Evolutionary conservation across 2,329 filamentous ascomycete genomes (phyloP).

Genomic region (Paraphoma chrysanthemicola): DNA sequence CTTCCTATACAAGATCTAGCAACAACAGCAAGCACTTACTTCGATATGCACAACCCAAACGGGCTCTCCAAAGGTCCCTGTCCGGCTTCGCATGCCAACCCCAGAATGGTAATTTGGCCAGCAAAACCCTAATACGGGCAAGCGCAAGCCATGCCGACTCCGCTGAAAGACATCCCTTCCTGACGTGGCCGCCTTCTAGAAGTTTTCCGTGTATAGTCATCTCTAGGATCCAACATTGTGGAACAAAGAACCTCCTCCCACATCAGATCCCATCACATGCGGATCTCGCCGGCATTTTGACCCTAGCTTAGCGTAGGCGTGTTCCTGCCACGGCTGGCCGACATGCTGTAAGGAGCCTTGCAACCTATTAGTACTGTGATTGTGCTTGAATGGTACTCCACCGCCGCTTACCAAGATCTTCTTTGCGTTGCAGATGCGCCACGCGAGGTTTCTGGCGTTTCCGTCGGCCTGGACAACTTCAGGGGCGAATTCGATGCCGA

Average conservation of each 20-base stretch:
- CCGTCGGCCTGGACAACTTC: constrained; percentile 93
- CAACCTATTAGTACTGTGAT: constrained; percentile 5
- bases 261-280: not conserved
- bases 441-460: constrained; percentile 86
- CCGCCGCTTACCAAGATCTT: constrained; percentile 78
- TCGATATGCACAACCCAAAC: too few species aligned
- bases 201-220: not conserved
- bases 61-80: not conserved
- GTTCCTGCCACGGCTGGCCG: constrained; percentile 50
- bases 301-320: constrained; percentile 38
- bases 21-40: too few species aligned
- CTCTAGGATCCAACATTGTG: not conserved
- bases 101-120: not conserved
- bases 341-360: constrained; percentile 59
- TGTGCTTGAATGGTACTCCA: not conserved
- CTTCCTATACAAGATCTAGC: too few species aligned
- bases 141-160: not conserved
- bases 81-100: not conserved
- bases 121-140: not conserved
- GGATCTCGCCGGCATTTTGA: too few species aligned
- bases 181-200: not conserved
- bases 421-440: constrained; percentile 95
- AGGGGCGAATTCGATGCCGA: constrained; percentile 93
- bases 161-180: too few species aligned
- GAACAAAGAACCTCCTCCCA: not conserved